Evolutionary conservation across 164 flowering plant species (phyloP), one percentile per base, ranked within the genome.

Genomic region (Magnolia sinica): DNA sequence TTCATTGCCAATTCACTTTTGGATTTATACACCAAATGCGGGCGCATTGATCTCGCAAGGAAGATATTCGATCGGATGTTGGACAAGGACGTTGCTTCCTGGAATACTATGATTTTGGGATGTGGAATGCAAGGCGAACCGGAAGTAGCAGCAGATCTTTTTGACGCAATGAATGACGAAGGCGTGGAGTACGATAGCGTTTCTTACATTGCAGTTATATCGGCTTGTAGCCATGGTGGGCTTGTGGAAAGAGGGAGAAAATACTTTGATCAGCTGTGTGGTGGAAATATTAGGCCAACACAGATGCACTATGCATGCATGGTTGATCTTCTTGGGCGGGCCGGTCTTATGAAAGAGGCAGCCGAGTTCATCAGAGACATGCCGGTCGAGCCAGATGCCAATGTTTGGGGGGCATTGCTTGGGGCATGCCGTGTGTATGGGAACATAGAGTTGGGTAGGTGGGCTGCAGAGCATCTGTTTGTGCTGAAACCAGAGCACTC

Each of bases 141-240:
- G 4, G 78, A 85, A 37, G 79, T 80, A 63, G 87, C 88, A 37
- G 70, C 86, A 27, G 18, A 73, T 71, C 79, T 87, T 51, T 86
- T 87, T 68, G 88, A 87, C 67, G 74, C 71, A 67, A 78, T 73
- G 80, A 59, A 61, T 37, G 68, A 19, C 7, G 69, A 73, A 68
- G 80, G 73, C 11, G 52, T 73, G 73, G 72, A 68, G 20, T 73
- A 74, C 68, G 80, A 78, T 69, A 8, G 9, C 45, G 80, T 78
- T 76, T 84, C 90, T 22, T 87, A 80, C 52, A 72, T 88, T 55
- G 87, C 88, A 13, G 84, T 86, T 64, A 64, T 88, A 7, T 88
- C 90, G 18, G 87, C 84, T 45, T 88, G 90, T 76, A 85, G 89
- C 74, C 90, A 86, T 71, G 88, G 87, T 49, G 90, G 90, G 20